A percentile compares a stretch with the other conserved stretches of the same genome.
Evolutionary conservation across 305 asterid species (phyloP).

Genomic region (Rubia balearica): DNA sequence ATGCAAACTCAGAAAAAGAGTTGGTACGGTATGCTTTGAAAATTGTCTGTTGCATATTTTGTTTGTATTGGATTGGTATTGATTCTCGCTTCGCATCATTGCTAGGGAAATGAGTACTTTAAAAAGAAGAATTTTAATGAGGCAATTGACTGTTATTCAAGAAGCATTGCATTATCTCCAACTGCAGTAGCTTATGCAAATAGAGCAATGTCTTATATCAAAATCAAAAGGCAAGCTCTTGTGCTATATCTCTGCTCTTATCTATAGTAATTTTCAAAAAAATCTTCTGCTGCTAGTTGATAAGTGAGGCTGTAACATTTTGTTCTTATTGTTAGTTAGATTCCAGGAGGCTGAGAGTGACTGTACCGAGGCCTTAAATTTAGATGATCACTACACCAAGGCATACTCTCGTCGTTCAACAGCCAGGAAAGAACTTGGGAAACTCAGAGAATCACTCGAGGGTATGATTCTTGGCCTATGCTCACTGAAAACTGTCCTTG

Average conservation of each 20-base stretch:
- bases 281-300: not conserved
- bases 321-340: constrained; percentile 33
- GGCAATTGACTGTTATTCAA: constrained; percentile 90
- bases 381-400: constrained; percentile 88
- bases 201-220: constrained; percentile 92
- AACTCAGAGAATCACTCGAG: constrained; percentile 72
- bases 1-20: constrained; percentile 94
- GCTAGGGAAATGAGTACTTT: constrained; percentile 79
- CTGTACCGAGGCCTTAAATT: constrained; percentile 81
- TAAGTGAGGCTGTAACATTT: not conserved
- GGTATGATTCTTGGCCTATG: constrained; percentile 35
- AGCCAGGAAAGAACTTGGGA: constrained; percentile 85
- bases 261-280: not conserved
- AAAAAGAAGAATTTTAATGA: constrained; percentile 82
- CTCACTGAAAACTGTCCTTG: not conserved
- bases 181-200: constrained; percentile 91
- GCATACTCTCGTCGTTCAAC: constrained; percentile 96
- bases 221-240: constrained; percentile 57
- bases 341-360: constrained; percentile 89
- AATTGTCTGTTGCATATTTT: constrained; percentile 13
- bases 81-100: constrained; percentile 16
- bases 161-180: constrained; percentile 91
- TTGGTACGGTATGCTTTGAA: constrained; percentile 42
- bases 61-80: constrained; percentile 18
- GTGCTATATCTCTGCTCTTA: constrained; percentile 1